Base-by-base conservation (phyloP, 345 rosid genomes). In the Sisymbrium altissimum region DNA sequence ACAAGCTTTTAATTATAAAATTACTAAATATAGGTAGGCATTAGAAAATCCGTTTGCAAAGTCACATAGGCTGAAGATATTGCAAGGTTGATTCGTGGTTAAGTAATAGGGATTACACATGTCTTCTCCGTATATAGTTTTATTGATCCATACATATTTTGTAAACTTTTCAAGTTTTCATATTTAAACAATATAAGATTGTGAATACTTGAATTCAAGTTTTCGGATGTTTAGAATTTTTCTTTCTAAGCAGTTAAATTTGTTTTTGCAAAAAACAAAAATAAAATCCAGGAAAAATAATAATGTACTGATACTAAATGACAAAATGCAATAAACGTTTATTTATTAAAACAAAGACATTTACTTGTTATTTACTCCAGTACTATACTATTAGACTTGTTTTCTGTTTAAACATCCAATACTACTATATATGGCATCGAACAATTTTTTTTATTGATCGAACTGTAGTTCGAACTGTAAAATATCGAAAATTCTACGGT, bases 101-200 rank as follows among this genome's bases (percentile, higher is more conserved):
- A 77, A 77, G 80, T 71, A 71, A 71, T 71, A 70, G 60, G 66
- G 36, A 64, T 76, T 38, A 70, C 50, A 18, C 10, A n/a, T 53
- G 19, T 2, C 45, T 30, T 15, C 50, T 74, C 8, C 30, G 19
- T 64, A 15, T n/a, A 10, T 32, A 32, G 21, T 19, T 45, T 7
- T 64, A 43, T 30, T 64, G n/a, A n/a, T n/a, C n/a, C 15, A 53
- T 3, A 40, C 45, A 52, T 36, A 7, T 14, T 21, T 50, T 6
- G 7, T 50, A 35, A 65, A n/a, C 7, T 46, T 18, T 65, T 33
- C 19, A 32, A n/a, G n/a, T 35, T 23, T 21, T 19, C 14, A 48
- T 50, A 36, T 32, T 4, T 17, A 46, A 13, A 41, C 19, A 14
- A 27, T 7, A 61, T 9, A 25, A 41, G 52, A 27, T 41, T n/a